Base-by-base conservation (phyloP, 2,329 filamentous ascomycete genomes). In the Botryotinia globosa region DNA sequence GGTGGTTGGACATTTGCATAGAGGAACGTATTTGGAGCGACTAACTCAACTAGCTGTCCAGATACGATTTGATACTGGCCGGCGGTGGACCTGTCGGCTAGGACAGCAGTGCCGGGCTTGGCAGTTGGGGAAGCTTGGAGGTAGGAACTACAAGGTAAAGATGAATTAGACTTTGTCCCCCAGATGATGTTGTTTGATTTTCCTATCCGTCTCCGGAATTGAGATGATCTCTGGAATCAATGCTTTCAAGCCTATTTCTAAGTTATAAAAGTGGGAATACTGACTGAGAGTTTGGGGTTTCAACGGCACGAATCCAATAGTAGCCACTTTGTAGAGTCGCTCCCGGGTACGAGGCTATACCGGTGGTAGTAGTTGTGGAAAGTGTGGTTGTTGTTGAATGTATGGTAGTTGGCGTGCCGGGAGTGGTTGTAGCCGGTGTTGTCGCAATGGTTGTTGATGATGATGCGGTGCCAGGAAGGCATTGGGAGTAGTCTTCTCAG, bases 51-150 rank as follows among this genome's bases (percentile, higher is more conserved):
- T 7, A 76, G 84, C 80, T 90, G 88, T 0, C 87, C 87, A 62
- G 83, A 81, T 5, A 85, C 82, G 72, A 90, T 83, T 75, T 87
- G 85, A 82, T 87, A 89, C 79, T 90, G 87, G 0, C 88, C 88
- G 0, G 88, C 88, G 1, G 85, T 86, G 9, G 82, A 85, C 80
- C 85, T 83, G 73, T 82, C 83, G 64, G 84, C 84, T 71, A 90
- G 82, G 42, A 88, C 81, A 2, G 87, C 87, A 39, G 82, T 80
- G 16, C 86, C 85, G 1, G 85, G 80, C 0, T 82, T 74, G 74
- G 83, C 82, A 65, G 82, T 78, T 2, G 85, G 83, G 51, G 81
- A 80, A 14, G 85, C 85, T 80, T 87, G 85, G 4, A 87, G 82
- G 77, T 87, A 87, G 74, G 48, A 67, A 44, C 63, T 67, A 34